Evolutionary conservation across 2,329 filamentous ascomycete genomes (phyloP), one percentile per base, ranked within the genome.

Genomic region (Sphaerulina musiva): DNA sequence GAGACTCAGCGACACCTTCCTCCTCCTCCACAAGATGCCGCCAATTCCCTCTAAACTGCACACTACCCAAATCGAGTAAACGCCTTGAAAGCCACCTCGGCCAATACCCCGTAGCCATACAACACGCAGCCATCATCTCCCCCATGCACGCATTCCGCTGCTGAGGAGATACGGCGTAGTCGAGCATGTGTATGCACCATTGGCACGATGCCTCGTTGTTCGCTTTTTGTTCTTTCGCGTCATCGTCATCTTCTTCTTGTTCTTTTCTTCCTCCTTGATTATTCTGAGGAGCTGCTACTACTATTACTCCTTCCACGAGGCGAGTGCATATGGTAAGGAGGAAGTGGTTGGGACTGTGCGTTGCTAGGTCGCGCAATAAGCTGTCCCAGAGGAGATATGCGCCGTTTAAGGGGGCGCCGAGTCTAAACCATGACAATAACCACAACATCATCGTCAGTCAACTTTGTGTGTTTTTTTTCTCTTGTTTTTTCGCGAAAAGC

Each of bases 101-200:
- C 73, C 72, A 75, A 31, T 59, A 57, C 6, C 67, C 67, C 0
- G 72, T 69, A 41, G 69, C 59, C 6, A 69, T 61, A 49, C 73
- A 71, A 56, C 72, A 74, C 53, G 62, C 58, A 40, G 32, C 58
- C 58, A 70, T 55, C 2, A 61, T 46, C 5, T 60, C 56, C 20
- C 41, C 52, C 17, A 48, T 42, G n/a, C 62, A 50, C 8, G 38
- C 39, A 2, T 43, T 48, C 10, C 46, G 49, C 23, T 56, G 49
- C 39, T 26, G 11, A 3, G 62, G 34, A 66, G 57, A 31, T 59
- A 59, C 9, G 1, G 65, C 62, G 3, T 66, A 48, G 4, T 65
- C 65, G 26, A 78, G 59, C 8, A 81, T 68, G 60, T 80, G 76
- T 7, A 72, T 59, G 26, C 79, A 60, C 79, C 79, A 82, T 34